Base-by-base conservation (phyloP, 495 filamentous ascomycete genomes). In the Penicillium coprophilum region DNA sequence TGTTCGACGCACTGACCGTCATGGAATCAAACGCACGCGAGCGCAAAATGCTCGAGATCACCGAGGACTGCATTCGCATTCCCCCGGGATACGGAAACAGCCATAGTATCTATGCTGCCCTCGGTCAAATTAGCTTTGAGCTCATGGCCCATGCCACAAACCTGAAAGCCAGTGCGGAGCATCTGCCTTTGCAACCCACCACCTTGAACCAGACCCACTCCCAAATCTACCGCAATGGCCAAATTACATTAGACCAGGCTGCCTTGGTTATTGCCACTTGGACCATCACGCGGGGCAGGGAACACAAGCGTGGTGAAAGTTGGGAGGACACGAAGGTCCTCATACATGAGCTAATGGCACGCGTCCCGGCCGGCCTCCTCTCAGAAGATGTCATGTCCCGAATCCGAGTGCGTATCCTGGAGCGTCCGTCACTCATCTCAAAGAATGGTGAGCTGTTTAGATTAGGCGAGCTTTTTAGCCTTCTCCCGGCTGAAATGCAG, bases 61-160 rank as follows among this genome's bases (percentile, higher is more conserved):
- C 67, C 15, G 64, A 74, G 50, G 28, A 64, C 3, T 58, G 38
- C 0, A 75, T 77, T 34, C 69, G 61, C n/a, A 68, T 79, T 17
- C 51, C 61, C 3, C 28, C 56, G 7, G 57, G 27, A 8, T 79
- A 77, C 34, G 76, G 69, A 27, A 73, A 67, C 44, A 71, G 70
- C 8, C 73, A 72, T 36, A 65, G 70, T 15, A 55, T 67, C 17
- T 61, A 77, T 39, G 71, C 73, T 19, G 71, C 72, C 1, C 45
- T 79, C 40, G 70, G 70, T 40, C 76, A 77, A 53, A 71, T 77
- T 21, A 63, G 72, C 46, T 71, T 77, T 23, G 76, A 79, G 63
- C 63, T 77, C 1, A 70, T 79, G 49, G 69, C 74, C 11, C 75
- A 79, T 51, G 66, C 74, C 45, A 60, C 63, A 24, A 69, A 68